These are phyloP conservation scores for Tylopilus cervinicoccineus DNA, from an alignment of 768 basidiomycete species.

Conservation along the genomic window DNA sequence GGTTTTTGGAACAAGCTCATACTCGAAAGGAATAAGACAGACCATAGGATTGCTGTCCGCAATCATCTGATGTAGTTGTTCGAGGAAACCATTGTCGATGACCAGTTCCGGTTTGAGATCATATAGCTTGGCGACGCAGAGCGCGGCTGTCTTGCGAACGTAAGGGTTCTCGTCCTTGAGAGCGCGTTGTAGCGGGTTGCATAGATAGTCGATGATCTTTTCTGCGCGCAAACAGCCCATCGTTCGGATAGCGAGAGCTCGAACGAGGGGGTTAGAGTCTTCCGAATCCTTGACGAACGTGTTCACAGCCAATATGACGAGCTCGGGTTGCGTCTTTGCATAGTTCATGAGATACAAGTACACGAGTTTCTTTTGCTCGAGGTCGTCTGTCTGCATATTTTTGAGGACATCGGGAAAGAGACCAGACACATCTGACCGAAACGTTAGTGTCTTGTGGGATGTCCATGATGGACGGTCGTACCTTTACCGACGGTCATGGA, in stretches of 20 bases:
- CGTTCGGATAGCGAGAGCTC: constrained; percentile 94
- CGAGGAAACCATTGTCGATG: constrained; percentile 90
- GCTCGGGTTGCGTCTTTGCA: constrained; percentile 97
- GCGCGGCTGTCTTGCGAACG: constrained; percentile 94
- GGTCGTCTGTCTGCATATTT: constrained; percentile 99
- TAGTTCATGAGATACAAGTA: constrained; percentile 99
- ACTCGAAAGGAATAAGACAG: constrained; percentile 16
- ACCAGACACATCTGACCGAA: constrained; percentile 71
- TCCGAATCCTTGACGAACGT: constrained; percentile 98
- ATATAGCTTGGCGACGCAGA: constrained; percentile 96
- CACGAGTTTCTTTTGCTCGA: constrained; percentile 99
- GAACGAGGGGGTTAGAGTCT: constrained; percentile 93
- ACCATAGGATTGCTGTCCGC: constrained; percentile 98
- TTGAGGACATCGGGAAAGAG: constrained; percentile 98
- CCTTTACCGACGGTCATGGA: constrained; percentile 99
- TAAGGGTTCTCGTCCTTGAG: constrained; percentile 96
- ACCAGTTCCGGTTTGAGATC: constrained; percentile 95
- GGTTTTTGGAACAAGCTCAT: neutral
- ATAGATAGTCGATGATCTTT: constrained; percentile 99
- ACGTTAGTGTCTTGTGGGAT: constrained; percentile 6
- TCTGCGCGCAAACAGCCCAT: constrained; percentile 98
- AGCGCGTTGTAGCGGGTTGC: constrained; percentile 88
- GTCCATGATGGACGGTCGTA: constrained; percentile 28
- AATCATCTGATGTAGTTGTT: constrained; percentile 88
- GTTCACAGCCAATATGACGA: constrained; percentile 98